Evolutionary conservation across 1,139 yeast genomes (phyloP).

Genomic region (Kurtzmaniella quercitrusa): DNA sequence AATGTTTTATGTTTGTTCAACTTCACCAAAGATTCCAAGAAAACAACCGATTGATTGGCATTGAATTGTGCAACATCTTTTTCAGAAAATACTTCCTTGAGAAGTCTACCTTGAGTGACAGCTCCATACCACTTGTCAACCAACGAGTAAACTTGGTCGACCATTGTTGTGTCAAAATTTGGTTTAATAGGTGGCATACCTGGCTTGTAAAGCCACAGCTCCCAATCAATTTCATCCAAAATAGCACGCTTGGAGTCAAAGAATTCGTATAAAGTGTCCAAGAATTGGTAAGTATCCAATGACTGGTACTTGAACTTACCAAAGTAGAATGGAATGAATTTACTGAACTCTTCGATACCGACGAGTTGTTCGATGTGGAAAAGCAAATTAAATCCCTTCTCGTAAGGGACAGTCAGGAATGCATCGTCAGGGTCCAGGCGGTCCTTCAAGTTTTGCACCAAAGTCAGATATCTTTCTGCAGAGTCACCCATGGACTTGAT

Average conservation of each 20-base stretch:
- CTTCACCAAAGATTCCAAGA: conserved; percentile 59
- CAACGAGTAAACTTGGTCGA: conserved; percentile 64
- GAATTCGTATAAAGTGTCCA: conserved; percentile 68
- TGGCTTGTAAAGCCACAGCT: conserved; percentile 72
- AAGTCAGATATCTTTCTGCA: conserved; percentile 53
- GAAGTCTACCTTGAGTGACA: conserved; percentile 11
- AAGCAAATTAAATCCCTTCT: conserved; percentile 80
- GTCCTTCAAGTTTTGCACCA: conserved; percentile 66
- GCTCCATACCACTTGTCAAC: conserved; percentile 61
- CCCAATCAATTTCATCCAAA: conserved; percentile 76
- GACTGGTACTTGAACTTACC: conserved; percentile 63
- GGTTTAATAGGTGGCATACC: conserved; percentile 86
- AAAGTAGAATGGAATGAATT: conserved; percentile 77
- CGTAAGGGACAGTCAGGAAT: conserved; percentile 85
- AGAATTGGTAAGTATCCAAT: conserved; percentile 76
- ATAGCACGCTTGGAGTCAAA: conserved; percentile 45
- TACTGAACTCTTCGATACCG: conserved; percentile 62
- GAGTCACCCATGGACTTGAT: conserved; percentile 57
- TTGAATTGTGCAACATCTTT: conserved; percentile 54
- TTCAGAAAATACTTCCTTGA: conserved; percentile 15
- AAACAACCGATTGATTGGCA: conserved; percentile 75
- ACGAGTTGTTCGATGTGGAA: conserved; percentile 65
- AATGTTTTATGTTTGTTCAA: conserved; percentile 29
- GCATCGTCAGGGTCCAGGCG: conserved; percentile 84
- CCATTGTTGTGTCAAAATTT: conserved; percentile 70